Percentiles rank a stretch among this genome's conserved stretches.
These are phyloP conservation scores for Pleochaeta shiraiana DNA, from an alignment of 2,329 filamentous ascomycete species.

Conservation along the genomic window DNA sequence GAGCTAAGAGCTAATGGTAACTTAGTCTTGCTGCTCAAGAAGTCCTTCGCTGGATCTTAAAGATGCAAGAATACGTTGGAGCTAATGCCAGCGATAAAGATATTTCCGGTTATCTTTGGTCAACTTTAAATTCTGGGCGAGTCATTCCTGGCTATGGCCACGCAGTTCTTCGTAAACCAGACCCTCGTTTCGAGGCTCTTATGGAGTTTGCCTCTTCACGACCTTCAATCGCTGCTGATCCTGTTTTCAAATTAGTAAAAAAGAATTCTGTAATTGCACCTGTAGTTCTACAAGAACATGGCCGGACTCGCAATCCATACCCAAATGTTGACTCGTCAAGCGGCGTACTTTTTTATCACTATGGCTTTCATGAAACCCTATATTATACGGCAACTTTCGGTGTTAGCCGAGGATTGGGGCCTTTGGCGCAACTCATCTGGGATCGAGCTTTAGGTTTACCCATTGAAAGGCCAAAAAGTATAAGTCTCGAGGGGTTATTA, in stretches of 20 bases:
- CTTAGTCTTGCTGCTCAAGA: constrained; percentile 75
- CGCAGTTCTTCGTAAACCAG: constrained; percentile 87
- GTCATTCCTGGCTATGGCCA: constrained; percentile 89
- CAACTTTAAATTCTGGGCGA: constrained; percentile 76
- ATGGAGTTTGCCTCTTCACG: constrained; percentile 86
- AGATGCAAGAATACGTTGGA: constrained; percentile 84
- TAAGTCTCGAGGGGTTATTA: constrained; percentile 72
- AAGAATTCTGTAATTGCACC: constrained; percentile 85
- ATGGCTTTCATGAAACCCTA: constrained; percentile 88
- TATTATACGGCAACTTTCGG: constrained; percentile 71
- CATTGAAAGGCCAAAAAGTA: constrained; percentile 96
- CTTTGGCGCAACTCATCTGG: constrained; percentile 89
- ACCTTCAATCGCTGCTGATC: constrained; percentile 66
- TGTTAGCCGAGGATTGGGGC: constrained; percentile 53
- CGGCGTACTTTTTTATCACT: constrained; percentile 93
- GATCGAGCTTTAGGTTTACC: constrained; percentile 82
- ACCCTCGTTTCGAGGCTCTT: constrained; percentile 86
- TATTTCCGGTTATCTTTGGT: constrained; percentile 79
- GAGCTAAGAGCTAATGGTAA: constrained; percentile 4
- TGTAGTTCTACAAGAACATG: constrained; percentile 75
- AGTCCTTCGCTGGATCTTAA: constrained; percentile 86
- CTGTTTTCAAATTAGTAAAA: constrained; percentile 85
- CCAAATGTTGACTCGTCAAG: constrained; percentile 92
- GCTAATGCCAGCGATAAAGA: constrained; percentile 56
- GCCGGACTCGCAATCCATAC: constrained; percentile 96